phyloP scores from a whole-genome alignment of 148 eudicot genomes.

The Camellia sinensis region DNA sequence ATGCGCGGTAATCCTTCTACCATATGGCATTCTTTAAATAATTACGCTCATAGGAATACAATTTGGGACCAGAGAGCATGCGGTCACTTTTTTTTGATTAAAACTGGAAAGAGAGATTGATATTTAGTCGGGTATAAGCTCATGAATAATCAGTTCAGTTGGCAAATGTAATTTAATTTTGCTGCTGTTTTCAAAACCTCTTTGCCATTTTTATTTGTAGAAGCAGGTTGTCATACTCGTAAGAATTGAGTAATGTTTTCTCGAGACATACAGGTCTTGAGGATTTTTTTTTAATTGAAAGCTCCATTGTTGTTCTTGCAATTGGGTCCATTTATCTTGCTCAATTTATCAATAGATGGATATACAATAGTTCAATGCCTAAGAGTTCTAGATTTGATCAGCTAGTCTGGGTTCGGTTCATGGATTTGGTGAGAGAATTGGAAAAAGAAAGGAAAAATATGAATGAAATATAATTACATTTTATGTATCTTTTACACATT shows the following conservation, averaged over 20 bases:
- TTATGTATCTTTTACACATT: too few relatives aligned
- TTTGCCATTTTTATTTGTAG: not conserved
- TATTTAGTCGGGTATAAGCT: slow-evolving; percentile 7
- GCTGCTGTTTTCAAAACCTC: not conserved
- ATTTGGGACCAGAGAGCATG: slow-evolving; percentile 10
- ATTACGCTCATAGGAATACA: not conserved
- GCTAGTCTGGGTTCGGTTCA: too few relatives aligned
- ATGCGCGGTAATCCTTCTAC: not conserved
- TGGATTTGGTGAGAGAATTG: too few relatives aligned
- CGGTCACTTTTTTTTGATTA: slow-evolving; percentile 1
- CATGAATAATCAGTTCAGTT: not conserved
- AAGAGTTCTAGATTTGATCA: too few relatives aligned
- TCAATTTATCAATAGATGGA: not conserved
- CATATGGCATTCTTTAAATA: slow-evolving; percentile 14
- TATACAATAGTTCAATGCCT: too few relatives aligned
- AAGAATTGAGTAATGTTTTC: not conserved
- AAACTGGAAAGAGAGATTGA: not conserved
- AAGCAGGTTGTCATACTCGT: not conserved
- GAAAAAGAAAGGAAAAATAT: too few relatives aligned
- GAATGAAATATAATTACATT: too few relatives aligned
- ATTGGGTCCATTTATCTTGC: not conserved
- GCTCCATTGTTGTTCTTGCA: not conserved
- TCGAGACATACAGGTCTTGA: not conserved
- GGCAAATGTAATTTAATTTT: slow-evolving; percentile 5
- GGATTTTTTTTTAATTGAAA: not conserved